Evolutionary conservation across 2,329 filamentous ascomycete species (phyloP).

Genomic region (Aureobasidium musti): DNA sequence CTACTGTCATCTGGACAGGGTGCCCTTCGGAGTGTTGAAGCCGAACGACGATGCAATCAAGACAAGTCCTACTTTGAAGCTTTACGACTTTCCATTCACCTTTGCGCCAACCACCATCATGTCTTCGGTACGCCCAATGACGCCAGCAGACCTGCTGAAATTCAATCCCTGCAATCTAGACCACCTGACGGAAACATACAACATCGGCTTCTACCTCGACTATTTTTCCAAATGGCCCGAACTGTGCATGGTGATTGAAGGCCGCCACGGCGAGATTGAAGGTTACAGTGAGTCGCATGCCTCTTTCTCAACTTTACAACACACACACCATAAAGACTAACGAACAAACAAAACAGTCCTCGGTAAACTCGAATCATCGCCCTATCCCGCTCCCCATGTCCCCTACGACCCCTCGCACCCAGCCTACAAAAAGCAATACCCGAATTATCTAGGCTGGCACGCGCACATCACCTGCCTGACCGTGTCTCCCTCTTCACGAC

Average conservation of each 20-base stretch:
- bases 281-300: constrained; percentile 73
- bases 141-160: constrained; percentile 78
- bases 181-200: constrained; percentile 96
- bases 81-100: neutral
- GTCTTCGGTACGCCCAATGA: constrained; percentile 84
- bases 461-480: constrained; percentile 96
- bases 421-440: constrained; percentile 46
- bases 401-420: constrained; percentile 63
- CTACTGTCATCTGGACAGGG: neutral
- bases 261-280: constrained; percentile 81
- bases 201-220: constrained; percentile 90
- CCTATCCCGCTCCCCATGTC: constrained; percentile 71
- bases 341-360: constrained; percentile 65
- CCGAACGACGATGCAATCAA: neutral
- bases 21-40: neutral
- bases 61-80: neutral
- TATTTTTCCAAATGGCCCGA: constrained; percentile 96
- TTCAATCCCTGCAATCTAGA: constrained; percentile 96
- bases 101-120: constrained; percentile 50
- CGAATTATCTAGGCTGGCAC: constrained; percentile 96
- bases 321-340: neutral
- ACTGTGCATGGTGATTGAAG: constrained; percentile 89
- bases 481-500: constrained; percentile 80
- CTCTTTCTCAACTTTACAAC: constrained; percentile 6
- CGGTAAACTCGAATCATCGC: constrained; percentile 84